A percentile compares a stretch with the other conserved stretches of the same genome.
Conservation (phyloP, 192 early-diverging fungal genomes). For the Linnemannia schmuckeri region DNA sequence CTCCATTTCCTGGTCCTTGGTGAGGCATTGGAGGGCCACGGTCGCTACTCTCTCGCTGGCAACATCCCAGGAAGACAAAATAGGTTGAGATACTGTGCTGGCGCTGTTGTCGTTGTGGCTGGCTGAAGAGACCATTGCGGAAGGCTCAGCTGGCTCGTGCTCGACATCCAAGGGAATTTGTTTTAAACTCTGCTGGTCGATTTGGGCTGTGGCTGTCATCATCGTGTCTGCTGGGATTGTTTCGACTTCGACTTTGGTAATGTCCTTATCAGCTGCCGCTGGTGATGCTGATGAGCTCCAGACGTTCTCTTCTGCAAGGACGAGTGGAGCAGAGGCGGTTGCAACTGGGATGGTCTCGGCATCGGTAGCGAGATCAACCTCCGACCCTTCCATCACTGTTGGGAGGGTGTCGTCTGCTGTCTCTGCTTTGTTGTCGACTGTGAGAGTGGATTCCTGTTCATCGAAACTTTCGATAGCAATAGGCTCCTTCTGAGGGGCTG, state of each 20-base stretch:
- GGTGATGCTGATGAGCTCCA: background rate
- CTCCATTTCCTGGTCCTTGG: conserved; percentile 43
- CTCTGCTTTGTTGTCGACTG: background rate
- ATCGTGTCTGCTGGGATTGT: background rate
- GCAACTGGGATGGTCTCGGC: background rate
- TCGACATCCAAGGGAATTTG: background rate
- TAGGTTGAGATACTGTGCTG: background rate
- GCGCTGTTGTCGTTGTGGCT: background rate
- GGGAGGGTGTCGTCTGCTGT: background rate
- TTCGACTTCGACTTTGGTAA: background rate
- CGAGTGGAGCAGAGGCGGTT: background rate
- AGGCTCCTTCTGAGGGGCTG: background rate
- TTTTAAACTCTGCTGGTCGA: background rate
- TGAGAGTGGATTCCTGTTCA: background rate
- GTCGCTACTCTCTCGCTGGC: conserved; percentile 42
- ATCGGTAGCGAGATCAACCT: background rate
- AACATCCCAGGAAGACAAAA: conserved; percentile 36
- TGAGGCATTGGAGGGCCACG: conserved; percentile 32
- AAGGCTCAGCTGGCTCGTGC: conserved; percentile 16
- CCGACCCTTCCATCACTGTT: background rate
- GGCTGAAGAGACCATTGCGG: background rate
- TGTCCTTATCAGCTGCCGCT: background rate
- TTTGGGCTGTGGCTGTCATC: background rate
- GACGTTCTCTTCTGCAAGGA: background rate
- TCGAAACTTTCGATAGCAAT: background rate